Base-by-base conservation (phyloP, 106 monocot genomes). In the Acorus calamus region DNA sequence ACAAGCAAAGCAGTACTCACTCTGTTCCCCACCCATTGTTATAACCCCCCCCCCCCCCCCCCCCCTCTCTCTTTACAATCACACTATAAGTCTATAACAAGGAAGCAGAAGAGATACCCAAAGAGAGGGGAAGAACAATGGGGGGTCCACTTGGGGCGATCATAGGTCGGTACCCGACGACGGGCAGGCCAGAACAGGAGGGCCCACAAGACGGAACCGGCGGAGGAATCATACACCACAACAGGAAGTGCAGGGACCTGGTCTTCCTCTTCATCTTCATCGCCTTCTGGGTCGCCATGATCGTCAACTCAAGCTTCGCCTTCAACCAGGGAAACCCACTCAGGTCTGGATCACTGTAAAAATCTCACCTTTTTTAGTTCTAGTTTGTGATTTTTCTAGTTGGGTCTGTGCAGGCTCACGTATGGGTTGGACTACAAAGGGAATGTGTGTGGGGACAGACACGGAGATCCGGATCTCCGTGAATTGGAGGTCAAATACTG, bases 361-460 rank as follows among this genome's bases (percentile, higher is more conserved):
- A 28, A 28, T 28, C 28, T 28, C 28, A 0, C 28, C 28, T 28
- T 28, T 28, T 28, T 28, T 0, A 28, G 28, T 28, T 28, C 28
- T 28, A 28, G 28, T 28, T 28, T 28, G 28, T 28, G 28, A 28
- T 28, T 28, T 28, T 28, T 28, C 28, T 0, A 28, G 28, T 28
- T 28, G 28, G 1, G 28, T 28, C 28, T 28, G 28, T 78, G 63
- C 77, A 98, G 96, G 76, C 90, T 98, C 1, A 98, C 85, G 9
- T 92, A 98, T 62, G 98, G 88, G 14, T 65, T 98, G 47, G 98
- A 98, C 71, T 98, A 98, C 66, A 88, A 92, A 84, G 98, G 98
- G 61, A 98, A 98, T 76, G 64, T 98, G 2, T 98, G 98, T 63
- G 98, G 98, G 41, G 56, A 79, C 65, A 83, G 62, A 52, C 83